phyloP scores from a whole-genome alignment of 1,284 basidiomycete genomes.

The Cryptococcus wingfieldii region DNA sequence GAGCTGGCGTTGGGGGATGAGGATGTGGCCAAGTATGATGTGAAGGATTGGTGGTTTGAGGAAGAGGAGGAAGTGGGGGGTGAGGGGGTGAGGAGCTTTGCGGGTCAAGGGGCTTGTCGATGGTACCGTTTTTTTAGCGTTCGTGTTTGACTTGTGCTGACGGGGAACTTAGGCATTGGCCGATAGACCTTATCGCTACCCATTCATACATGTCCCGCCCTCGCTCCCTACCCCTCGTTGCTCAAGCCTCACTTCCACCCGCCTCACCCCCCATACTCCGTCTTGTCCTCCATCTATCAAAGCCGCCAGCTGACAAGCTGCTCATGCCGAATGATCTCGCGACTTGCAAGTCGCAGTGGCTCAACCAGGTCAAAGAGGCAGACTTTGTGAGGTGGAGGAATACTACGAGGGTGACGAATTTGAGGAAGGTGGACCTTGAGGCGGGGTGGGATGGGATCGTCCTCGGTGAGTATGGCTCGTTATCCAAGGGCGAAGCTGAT shows the following conservation, averaged over 20 bases:
- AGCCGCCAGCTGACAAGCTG: slow-evolving; percentile 71
- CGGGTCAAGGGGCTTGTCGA: slow-evolving; percentile 51
- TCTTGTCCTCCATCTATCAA: slow-evolving; percentile 72
- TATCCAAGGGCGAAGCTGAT: not conserved
- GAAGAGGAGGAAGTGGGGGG: slow-evolving; percentile 28
- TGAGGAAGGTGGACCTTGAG: slow-evolving; percentile 84
- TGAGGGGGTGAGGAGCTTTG: slow-evolving; percentile 60
- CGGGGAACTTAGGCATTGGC: slow-evolving; percentile 73
- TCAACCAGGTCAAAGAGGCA: slow-evolving; percentile 90
- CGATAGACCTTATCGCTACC: slow-evolving; percentile 86
- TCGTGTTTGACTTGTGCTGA: not conserved
- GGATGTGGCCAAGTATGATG: slow-evolving; percentile 56
- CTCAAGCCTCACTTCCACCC: slow-evolving; percentile 2
- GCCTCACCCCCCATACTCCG: slow-evolving; percentile 57
- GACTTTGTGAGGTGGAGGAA: slow-evolving; percentile 94
- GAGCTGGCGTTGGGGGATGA: slow-evolving; percentile 83
- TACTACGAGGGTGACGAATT: slow-evolving; percentile 81
- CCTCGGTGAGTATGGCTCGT: slow-evolving; percentile 60
- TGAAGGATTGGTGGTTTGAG: slow-evolving; percentile 94
- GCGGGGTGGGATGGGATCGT: slow-evolving; percentile 90
- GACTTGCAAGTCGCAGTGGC: slow-evolving; percentile 81
- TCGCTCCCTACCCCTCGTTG: slow-evolving; percentile 10
- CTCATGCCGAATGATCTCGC: slow-evolving; percentile 72
- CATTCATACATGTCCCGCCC: slow-evolving; percentile 49
- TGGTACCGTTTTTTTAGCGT: slow-evolving; percentile 58